Evolutionary conservation across 306 rosid genomes (phyloP), one percentile per base, ranked within the genome.

Genomic region (Begonia masoniana): DNA sequence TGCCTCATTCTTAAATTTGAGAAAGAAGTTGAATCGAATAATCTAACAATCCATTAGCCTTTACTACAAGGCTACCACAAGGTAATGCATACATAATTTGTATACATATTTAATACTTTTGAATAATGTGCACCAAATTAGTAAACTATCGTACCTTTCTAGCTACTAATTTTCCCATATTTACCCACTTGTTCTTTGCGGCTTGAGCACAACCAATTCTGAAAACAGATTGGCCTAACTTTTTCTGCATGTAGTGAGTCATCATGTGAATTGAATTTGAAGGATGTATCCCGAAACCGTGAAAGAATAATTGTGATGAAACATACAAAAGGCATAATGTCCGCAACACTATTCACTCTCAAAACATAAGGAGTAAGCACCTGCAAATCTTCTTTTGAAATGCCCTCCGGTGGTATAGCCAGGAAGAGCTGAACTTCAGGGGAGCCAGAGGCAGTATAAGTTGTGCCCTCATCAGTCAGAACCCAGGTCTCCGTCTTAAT

Each of bases 191-290:
- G 52, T 83, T 85, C 69, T 85, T 89, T 3, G 79, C 82, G 35
- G 97, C 97, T 71, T 89, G 96, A 2, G 94, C 77, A 41, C 82
- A 71, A 16, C 59, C 97, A 57, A 89, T 89, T 71, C 81, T 89
- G 79, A 78, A 85, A 52, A 41, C 42, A 0, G 83, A 52, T 4
- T 80, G 74, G 21, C 61, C 79, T 7, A 89, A 58, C 64, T 80
- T 89, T 73, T 73, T 85, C 91, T 88, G 76, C 76, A n/a, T n/a
- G n/a, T n/a, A n/a, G n/a, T n/a, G 82, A 68, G 43, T 64, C 17
- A 62, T 24, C 58, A 11, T 52, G 64, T 57, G 50, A 6, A 51
- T 42, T 9, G 24, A 26, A 41, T 1, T 0, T 7, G 15, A 41
- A 23, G 2, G 36, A 26, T 4, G 36, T 26, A 6, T 26, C 36